Conservation (phyloP, 352 stramenopile genomes). For the Pythium myriotylum region DNA sequence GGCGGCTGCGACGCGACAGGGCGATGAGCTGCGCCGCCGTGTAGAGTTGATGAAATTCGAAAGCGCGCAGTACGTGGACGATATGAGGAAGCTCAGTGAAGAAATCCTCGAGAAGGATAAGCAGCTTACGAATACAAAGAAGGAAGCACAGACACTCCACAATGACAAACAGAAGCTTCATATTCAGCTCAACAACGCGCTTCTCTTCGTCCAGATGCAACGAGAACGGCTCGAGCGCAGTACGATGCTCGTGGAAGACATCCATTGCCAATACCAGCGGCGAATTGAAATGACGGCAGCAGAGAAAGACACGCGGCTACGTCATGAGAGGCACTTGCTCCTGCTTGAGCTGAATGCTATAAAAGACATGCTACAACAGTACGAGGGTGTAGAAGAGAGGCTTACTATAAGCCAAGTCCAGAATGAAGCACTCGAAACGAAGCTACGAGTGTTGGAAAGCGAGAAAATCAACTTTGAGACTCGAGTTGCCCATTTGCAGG, state of each 20-base stretch:
- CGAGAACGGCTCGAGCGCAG: slow-evolving; percentile 39
- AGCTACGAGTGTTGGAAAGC: background rate
- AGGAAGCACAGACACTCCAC: slow-evolving; percentile 36
- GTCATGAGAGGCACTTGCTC: slow-evolving; percentile 48
- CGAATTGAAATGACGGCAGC: slow-evolving; percentile 35
- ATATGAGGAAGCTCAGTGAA: slow-evolving; percentile 36
- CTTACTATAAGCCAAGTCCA: slow-evolving; percentile 21
- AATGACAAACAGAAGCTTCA: slow-evolving; percentile 48
- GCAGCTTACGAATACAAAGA: slow-evolving; percentile 32
- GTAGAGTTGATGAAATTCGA: slow-evolving; percentile 59
- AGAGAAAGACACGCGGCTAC: slow-evolving; percentile 51
- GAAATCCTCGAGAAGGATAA: slow-evolving; percentile 42
- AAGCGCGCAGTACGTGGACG: slow-evolving; percentile 39
- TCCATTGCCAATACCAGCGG: slow-evolving; percentile 36
- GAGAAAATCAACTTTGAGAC: slow-evolving; percentile 5
- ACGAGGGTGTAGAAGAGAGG: slow-evolving; percentile 42
- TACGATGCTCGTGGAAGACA: slow-evolving; percentile 52
- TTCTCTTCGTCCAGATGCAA: slow-evolving; percentile 29
- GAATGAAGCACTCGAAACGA: slow-evolving; percentile 10
- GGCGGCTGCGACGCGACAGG: slow-evolving; percentile 33
- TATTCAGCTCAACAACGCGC: slow-evolving; percentile 57
- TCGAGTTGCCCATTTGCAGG: background rate
- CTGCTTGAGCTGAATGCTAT: slow-evolving; percentile 43
- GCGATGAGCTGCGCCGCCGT: slow-evolving; percentile 54
- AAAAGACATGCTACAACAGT: slow-evolving; percentile 43